A percentile compares a stretch with the other conserved stretches of the same genome.
Conservation (phyloP, 169 alveolate genomes). For the Plasmodium relictum region DNA sequence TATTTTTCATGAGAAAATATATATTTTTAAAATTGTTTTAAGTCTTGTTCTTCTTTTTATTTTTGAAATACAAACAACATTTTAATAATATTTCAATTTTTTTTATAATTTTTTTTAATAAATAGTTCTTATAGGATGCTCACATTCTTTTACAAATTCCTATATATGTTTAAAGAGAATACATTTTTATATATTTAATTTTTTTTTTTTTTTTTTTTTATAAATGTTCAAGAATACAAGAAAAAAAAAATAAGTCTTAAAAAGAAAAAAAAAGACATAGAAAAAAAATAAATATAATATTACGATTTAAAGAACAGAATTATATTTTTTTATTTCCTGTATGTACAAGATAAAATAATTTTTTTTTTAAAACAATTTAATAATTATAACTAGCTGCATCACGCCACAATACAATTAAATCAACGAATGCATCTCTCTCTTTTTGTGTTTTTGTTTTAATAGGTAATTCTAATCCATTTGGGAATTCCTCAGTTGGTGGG, state of each 20-base stretch:
- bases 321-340: not conserved
- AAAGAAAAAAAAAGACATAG: too few relatives aligned
- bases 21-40: too few relatives aligned
- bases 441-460: conserved; percentile 89
- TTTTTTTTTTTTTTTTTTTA: too few relatives aligned
- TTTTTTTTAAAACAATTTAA: conserved; percentile 11
- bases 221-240: too few relatives aligned
- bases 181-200: not conserved
- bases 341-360: not conserved
- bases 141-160: too few relatives aligned
- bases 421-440: conserved; percentile 92
- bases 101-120: not conserved
- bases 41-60: too few relatives aligned
- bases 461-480: conserved; percentile 92
- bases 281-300: too few relatives aligned
- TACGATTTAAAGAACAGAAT: too few relatives aligned
- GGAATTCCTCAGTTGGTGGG: conserved; percentile 93
- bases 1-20: too few relatives aligned
- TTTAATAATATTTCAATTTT: not conserved
- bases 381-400: conserved; percentile 94
- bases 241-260: too few relatives aligned
- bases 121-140: too few relatives aligned
- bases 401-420: conserved; percentile 92
- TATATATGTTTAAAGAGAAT: too few relatives aligned
- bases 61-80: not conserved